Evolutionary conservation across 2,329 filamentous ascomycete species (phyloP).

Genomic region (Arachnopeziza araneosa): DNA sequence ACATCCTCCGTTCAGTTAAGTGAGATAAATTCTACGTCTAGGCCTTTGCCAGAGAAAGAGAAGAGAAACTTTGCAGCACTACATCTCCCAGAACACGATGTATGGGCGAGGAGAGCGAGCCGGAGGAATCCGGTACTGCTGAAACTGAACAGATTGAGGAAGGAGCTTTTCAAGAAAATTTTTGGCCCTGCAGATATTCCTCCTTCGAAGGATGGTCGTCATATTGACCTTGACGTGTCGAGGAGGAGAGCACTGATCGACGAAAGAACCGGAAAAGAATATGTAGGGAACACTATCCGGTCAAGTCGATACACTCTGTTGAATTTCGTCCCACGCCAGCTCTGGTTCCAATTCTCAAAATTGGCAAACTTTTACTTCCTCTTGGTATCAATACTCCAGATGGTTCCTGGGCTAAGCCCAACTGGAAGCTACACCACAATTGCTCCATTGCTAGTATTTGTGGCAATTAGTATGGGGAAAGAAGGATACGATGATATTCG

Average conservation of each 20-base stretch:
- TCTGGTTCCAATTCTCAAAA: constrained; percentile 89
- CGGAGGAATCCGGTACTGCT: constrained; percentile 1
- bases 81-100: constrained; percentile 26
- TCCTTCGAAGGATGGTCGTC: constrained; percentile 73
- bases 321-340: constrained; percentile 82
- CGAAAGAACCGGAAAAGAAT: constrained; percentile 69
- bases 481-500: constrained; percentile 89
- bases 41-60: constrained; percentile 5
- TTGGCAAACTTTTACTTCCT: constrained; percentile 95
- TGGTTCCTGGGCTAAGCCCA: constrained; percentile 89
- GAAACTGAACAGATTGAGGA: constrained; percentile 16
- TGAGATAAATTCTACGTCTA: background rate
- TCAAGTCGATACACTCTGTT: constrained; percentile 84
- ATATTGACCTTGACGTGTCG: constrained; percentile 63
- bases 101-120: constrained; percentile 21
- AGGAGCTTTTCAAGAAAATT: constrained; percentile 15
- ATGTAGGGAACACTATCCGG: constrained; percentile 77
- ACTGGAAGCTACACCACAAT: constrained; percentile 88
- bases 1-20: background rate
- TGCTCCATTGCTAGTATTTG: constrained; percentile 74
- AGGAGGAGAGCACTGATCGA: constrained; percentile 57
- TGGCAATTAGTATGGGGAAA: constrained; percentile 82
- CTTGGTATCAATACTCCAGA: constrained; percentile 77
- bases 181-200: constrained; percentile 44
- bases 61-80: constrained; percentile 21